A percentile compares a stretch with the other conserved stretches of the same genome.
Evolutionary conservation across 768 basidiomycete genomes (phyloP).

Genomic region (Mycena latifolia): DNA sequence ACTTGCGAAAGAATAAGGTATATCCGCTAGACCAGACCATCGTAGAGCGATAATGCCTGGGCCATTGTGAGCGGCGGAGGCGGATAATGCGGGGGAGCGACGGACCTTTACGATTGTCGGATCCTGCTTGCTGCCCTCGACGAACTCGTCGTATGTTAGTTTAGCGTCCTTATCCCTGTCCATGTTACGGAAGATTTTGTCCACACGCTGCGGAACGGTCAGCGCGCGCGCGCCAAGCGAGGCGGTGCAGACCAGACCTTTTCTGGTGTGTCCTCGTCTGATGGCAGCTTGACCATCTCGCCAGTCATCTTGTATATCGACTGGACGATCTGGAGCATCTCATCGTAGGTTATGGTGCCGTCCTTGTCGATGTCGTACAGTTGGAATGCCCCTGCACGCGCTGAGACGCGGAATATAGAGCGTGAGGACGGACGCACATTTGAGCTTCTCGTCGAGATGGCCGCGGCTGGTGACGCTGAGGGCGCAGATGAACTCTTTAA

Average conservation of each 20-base stretch:
- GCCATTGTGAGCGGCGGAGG: constrained; percentile 27
- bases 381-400: constrained; percentile 94
- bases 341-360: constrained; percentile 97
- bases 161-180: constrained; percentile 95
- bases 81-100: constrained; percentile 9
- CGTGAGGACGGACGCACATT: constrained; percentile 73
- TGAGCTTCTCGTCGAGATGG: constrained; percentile 95
- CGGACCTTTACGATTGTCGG: constrained; percentile 97
- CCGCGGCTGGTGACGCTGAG: constrained; percentile 96
- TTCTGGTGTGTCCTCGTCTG: constrained; percentile 99
- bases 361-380: constrained; percentile 99
- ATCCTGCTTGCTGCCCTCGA: constrained; percentile 98
- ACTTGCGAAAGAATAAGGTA: constrained; percentile 21
- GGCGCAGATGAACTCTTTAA: constrained; percentile 99
- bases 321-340: constrained; percentile 98
- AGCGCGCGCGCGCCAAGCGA: constrained; percentile 12
- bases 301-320: constrained; percentile 99
- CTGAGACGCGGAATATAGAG: constrained; percentile 23
- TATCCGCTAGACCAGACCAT: constrained; percentile 82
- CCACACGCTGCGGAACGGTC: constrained; percentile 78
- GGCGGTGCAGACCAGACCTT: constrained; percentile 68
- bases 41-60: constrained; percentile 94
- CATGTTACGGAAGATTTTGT: constrained; percentile 99
- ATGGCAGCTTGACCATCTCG: constrained; percentile 98
- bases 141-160: constrained; percentile 96